Base-by-base conservation (phyloP, 805 yeast genomes). In the Yarrowia alimentaria region DNA sequence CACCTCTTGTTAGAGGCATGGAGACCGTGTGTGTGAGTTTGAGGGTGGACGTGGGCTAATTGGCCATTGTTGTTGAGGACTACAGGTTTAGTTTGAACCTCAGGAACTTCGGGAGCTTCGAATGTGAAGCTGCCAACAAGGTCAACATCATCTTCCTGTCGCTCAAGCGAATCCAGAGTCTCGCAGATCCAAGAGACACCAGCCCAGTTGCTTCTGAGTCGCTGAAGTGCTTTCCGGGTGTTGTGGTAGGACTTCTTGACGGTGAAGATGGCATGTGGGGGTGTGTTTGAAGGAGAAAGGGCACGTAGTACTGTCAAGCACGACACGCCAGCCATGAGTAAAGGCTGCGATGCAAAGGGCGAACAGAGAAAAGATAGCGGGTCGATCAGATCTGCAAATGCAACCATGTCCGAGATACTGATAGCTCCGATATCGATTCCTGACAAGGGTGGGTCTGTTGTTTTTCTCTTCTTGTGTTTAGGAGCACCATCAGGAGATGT, bases 141-240 rank as follows among this genome's bases (percentile, higher is more conserved):
- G 35, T 61, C 64, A 14, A 61, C 64, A 26, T 61, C 64, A 10
- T 59, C 59, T 40, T 61, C 63, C 3, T 57, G 53, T 3, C 60
- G 58, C 12, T 58, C 63, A 21, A 61, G 38, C 10, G 64, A 61
- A 31, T 61, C 63, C 13, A 61, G 54, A 18, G 57, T 58, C 20
- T 55, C 42, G 24, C 60, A 55, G 10, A 58, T 60, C 64, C 64
- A 61, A 14, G 60, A 57, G 6, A 60, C 61, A 8, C 64, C 64
- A 3, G 55, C 50, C 64, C 64, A 61, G 9, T 56, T 53, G 9
- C 30, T 18, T 21, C 58, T 57, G 54, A 60, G 54, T 14, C 58
- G 52, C 14, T 52, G 37, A 6, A 61, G 51, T 1, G 58, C 60
- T 31, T 58, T 56, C 9, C 58, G 54, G 18, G 62, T 60, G 6